Conservation (phyloP, 345 rosid species). For the Nasturtium officinale region DNA sequence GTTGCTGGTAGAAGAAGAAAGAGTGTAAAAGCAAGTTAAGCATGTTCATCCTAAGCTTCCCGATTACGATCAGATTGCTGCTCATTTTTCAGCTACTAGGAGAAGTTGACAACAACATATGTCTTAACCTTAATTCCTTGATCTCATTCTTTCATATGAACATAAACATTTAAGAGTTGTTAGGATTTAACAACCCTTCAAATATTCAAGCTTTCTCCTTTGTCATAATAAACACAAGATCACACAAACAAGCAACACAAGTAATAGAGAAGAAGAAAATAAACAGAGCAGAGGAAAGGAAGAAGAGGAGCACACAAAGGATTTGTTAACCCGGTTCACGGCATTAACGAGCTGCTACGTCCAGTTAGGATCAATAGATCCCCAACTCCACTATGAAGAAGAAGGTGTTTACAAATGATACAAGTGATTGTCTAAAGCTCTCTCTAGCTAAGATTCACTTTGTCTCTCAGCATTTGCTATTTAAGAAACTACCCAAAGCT, state of each 20-base stretch:
- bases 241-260: not conserved
- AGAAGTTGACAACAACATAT: not conserved
- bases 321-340: not conserved
- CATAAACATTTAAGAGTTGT: not conserved
- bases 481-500: not conserved
- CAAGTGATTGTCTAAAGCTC: not conserved
- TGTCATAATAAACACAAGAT: not conserved
- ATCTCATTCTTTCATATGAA: not conserved
- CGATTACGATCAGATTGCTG: not conserved
- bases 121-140: not conserved
- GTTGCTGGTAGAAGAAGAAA: conserved; percentile 8
- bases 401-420: not conserved
- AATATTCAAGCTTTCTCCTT: not conserved
- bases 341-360: not conserved
- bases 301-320: not conserved
- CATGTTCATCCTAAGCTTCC: conserved; percentile 24
- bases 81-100: conserved; percentile 16
- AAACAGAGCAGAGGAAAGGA: no score
- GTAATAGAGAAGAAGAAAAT: not conserved
- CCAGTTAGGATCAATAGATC: not conserved
- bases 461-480: not conserved
- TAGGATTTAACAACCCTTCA: not conserved
- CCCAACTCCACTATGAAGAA: not conserved
- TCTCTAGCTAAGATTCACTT: not conserved
- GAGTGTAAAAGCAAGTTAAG: not conserved